Conservation (phyloP, 441 rosid genomes). For the Gossypium gossypioides region DNA sequence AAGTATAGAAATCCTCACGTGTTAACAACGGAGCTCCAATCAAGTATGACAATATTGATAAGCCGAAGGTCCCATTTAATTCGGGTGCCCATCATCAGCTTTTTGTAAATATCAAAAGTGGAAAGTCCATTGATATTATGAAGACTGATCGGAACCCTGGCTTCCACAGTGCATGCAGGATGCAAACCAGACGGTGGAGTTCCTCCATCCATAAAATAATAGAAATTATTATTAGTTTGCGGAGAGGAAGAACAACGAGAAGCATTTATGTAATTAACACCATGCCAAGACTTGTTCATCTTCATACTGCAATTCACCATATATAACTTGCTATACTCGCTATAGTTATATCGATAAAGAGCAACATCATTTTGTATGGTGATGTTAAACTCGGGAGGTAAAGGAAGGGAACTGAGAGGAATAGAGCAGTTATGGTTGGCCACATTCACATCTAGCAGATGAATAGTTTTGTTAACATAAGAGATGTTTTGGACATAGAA, state of each 20-base stretch:
- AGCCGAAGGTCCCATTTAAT: background rate
- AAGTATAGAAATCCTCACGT: too few relatives aligned
- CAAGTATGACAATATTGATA: fast-evolving
- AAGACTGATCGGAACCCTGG: background rate
- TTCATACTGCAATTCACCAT: background rate
- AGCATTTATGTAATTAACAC: background rate
- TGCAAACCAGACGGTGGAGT: background rate
- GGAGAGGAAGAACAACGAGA: background rate
- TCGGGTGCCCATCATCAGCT: background rate
- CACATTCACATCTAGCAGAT: background rate
- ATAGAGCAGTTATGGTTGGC: background rate
- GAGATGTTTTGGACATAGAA: background rate
- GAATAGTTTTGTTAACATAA: background rate
- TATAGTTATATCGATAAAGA: too few relatives aligned
- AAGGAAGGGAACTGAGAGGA: background rate
- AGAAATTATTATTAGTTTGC: background rate
- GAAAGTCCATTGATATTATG: background rate
- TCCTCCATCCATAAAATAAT: background rate
- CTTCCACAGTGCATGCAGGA: background rate
- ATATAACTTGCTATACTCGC: background rate
- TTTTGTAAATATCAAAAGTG: background rate
- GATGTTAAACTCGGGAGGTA: fast-evolving
- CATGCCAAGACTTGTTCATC: background rate
- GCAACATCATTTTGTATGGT: too few relatives aligned
- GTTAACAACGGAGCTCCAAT: too few relatives aligned